phyloP scores from a whole-genome alignment of 78 protist species.

The slime mould (Dictyostelium discoideum) region DNA sequence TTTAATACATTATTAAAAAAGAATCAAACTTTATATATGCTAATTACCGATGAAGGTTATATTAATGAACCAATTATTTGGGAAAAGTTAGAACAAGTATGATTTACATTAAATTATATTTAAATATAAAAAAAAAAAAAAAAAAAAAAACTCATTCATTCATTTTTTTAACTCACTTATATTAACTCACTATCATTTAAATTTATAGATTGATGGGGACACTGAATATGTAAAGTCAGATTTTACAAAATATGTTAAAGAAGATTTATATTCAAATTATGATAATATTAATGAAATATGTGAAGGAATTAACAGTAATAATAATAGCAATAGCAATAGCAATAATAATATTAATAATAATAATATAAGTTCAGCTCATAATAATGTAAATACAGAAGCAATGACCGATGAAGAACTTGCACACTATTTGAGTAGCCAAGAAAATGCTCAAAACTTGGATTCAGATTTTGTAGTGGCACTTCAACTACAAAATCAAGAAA shows the following conservation, averaged over 20 bases:
- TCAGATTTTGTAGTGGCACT: conserved; percentile 44
- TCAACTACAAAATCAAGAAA: conserved; percentile 46
- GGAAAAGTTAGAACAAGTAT: conserved; percentile 70
- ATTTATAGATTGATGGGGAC: conserved; percentile 58
- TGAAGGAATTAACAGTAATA: not conserved
- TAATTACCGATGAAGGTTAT: conserved; percentile 84
- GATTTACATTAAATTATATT: not conserved
- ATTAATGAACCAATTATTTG: conserved; percentile 73
- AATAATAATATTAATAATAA: not conserved
- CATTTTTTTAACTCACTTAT: no score
- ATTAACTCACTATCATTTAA: no score
- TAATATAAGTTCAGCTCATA: not conserved
- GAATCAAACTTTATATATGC: conserved; percentile 23
- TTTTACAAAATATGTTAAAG: conserved; percentile 11
- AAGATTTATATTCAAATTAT: conserved; percentile 47
- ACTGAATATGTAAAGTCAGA: conserved; percentile 16
- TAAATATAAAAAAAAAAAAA: no score
- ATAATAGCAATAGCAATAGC: not conserved
- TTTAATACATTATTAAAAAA: conserved; percentile 76
- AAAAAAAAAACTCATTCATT: no score
- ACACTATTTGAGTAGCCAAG: conserved; percentile 18
- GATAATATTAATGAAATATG: not conserved
- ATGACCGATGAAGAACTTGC: conserved; percentile 74
- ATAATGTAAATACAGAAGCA: not conserved
- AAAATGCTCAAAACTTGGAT: not conserved